phyloP scores from a whole-genome alignment of 2,329 filamentous ascomycete genomes.

The Colletotrichum sp. region DNA sequence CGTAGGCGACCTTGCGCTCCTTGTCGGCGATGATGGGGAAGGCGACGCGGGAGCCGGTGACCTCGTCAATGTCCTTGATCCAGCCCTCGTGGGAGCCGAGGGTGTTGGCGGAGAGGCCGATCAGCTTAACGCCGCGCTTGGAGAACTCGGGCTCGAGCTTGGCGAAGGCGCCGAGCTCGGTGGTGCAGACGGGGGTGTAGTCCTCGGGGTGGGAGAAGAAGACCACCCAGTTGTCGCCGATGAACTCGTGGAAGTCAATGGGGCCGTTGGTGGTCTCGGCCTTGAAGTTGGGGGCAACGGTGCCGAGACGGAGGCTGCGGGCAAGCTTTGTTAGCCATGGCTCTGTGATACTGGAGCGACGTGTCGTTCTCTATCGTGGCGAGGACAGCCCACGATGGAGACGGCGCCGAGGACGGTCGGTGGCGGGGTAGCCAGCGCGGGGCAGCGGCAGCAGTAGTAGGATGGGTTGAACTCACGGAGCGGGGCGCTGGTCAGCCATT shows the following conservation, averaged over 20 bases:
- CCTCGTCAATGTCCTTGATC: conserved; percentile 89
- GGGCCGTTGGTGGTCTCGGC: conserved; percentile 79
- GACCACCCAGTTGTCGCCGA: conserved; percentile 80
- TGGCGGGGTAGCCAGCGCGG: background rate
- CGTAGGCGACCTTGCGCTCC: conserved; percentile 74
- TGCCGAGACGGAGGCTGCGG: conserved; percentile 66
- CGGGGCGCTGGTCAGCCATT: conserved; percentile 23
- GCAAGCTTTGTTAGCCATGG: background rate
- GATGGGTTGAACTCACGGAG: conserved; percentile 20
- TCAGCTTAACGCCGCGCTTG: conserved; percentile 87
- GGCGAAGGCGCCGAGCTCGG: conserved; percentile 91
- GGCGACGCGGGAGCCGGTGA: conserved; percentile 69
- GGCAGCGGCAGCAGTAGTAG: background rate
- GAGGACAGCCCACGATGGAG: background rate
- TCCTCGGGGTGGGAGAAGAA: conserved; percentile 88
- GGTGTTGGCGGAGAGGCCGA: conserved; percentile 88
- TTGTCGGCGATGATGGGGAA: conserved; percentile 88
- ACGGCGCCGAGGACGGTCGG: background rate
- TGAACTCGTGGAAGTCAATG: conserved; percentile 84
- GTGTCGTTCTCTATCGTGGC: background rate
- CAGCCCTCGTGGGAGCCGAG: conserved; percentile 83
- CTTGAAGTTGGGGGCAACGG: conserved; percentile 79
- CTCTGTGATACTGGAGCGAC: background rate
- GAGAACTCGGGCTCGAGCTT: conserved; percentile 88
- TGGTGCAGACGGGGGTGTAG: conserved; percentile 95